phyloP scores from a whole-genome alignment of 257 asterid species.

The Ophiorrhiza pumila region DNA sequence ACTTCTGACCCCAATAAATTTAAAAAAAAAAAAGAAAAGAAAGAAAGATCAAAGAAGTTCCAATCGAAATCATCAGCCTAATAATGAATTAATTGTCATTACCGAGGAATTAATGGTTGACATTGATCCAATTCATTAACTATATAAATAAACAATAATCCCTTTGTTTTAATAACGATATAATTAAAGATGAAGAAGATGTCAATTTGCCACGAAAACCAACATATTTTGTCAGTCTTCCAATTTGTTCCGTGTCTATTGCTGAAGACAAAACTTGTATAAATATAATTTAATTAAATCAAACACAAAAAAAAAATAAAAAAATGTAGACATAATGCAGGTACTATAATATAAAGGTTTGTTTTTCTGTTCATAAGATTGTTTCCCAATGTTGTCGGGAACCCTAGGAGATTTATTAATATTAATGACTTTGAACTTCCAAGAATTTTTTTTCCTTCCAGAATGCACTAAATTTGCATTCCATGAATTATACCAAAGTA shows the following conservation, averaged over 20 bases:
- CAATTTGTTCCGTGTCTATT: conserved; percentile 26
- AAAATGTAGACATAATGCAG: not conserved
- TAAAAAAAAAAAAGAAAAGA: no score
- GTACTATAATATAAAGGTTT: conserved; percentile 1
- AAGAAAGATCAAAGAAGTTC: no score
- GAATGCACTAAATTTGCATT: conserved; percentile 2
- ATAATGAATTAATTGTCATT: no score
- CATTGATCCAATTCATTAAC: conserved; percentile 23
- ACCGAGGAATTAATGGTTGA: conserved; percentile 45
- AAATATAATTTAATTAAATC: not conserved
- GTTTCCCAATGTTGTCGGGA: conserved; percentile 30
- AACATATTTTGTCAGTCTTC: conserved; percentile 28
- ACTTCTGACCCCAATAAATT: not conserved
- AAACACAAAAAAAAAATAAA: not conserved
- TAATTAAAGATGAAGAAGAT: not conserved
- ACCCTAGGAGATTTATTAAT: conserved; percentile 21
- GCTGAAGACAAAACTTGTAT: conserved; percentile 20
- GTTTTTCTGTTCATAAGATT: not conserved
- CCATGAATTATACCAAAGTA: not conserved
- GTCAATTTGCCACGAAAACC: conserved; percentile 15
- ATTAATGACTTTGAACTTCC: not conserved
- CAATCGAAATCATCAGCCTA: not conserved
- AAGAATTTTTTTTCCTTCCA: conserved; percentile 13
- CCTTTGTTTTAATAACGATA: not conserved
- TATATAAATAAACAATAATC: not conserved